A percentile compares a stretch with the other conserved stretches of the same genome.
Conservation (phyloP, 768 basidiomycete species). For the Cantharellus cinnabarinus region DNA sequence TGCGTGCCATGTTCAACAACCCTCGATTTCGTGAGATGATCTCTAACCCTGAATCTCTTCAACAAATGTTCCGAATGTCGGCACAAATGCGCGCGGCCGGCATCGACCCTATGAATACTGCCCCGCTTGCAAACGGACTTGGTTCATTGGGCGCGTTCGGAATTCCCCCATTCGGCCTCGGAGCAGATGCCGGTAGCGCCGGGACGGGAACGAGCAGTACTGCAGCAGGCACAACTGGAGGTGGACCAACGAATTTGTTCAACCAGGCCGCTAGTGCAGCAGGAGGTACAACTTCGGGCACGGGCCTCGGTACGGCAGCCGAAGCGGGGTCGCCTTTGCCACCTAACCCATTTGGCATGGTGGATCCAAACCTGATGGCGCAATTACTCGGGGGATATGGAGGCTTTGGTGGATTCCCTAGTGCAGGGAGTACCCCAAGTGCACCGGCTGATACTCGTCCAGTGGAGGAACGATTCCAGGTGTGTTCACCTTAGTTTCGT, state of each 20-base stretch:
- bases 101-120: constrained; percentile 12
- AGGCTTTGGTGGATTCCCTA: constrained; percentile 13
- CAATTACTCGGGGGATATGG: constrained; percentile 20
- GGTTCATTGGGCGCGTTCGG: constrained; percentile 4
- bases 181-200: constrained; percentile 2
- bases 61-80: constrained; percentile 59
- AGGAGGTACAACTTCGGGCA: constrained; percentile 2
- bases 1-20: constrained; percentile 59
- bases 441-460: constrained; percentile 36
- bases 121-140: constrained; percentile 14
- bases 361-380: constrained; percentile 28
- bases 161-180: background rate
- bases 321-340: background rate
- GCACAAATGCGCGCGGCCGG: constrained; percentile 27
- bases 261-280: background rate
- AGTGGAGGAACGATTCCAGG: constrained; percentile 84
- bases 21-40: constrained; percentile 57
- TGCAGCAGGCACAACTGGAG: background rate
- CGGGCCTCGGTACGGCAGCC: constrained; percentile 3
- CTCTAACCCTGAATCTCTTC: constrained; percentile 63
- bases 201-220: background rate
- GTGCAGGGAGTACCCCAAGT: constrained; percentile 18
- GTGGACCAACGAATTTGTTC: background rate
- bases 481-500: too few species aligned
- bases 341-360: constrained; percentile 10